phyloP scores from a whole-genome alignment of 1,284 basidiomycete genomes.

The Melampsora americana region DNA sequence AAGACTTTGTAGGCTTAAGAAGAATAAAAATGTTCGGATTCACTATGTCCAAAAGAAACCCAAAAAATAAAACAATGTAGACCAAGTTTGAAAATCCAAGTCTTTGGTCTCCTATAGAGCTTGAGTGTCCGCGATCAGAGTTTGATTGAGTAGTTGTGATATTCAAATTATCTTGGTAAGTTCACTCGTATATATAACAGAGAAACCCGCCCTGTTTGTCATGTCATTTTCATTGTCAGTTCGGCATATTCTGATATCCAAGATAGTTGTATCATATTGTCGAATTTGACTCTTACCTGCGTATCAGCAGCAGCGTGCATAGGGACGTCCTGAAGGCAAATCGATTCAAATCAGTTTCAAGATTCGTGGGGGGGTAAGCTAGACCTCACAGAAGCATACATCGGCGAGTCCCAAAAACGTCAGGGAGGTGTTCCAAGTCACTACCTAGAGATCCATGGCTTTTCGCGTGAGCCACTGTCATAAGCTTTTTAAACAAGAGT shows the following conservation, averaged over 20 bases:
- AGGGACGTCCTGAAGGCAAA: slow-evolving; percentile 23
- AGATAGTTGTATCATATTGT: not conserved
- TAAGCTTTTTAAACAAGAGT: not conserved
- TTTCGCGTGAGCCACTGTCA: not conserved
- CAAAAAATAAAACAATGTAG: too few relatives aligned
- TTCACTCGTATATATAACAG: slow-evolving; percentile 10
- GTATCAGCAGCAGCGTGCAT: slow-evolving; percentile 31
- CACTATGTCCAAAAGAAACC: too few relatives aligned
- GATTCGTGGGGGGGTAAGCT: not conserved
- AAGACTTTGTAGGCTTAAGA: too few relatives aligned
- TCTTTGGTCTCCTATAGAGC: not conserved
- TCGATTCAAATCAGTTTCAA: not conserved
- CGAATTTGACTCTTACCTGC: not conserved
- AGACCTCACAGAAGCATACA: slow-evolving; percentile 12
- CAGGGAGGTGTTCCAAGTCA: slow-evolving; percentile 24
- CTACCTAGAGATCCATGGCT: not conserved
- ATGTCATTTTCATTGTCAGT: not conserved
- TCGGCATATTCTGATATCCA: not conserved
- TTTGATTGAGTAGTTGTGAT: not conserved
- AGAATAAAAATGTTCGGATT: too few relatives aligned
- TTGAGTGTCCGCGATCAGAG: not conserved
- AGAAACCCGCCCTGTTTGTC: slow-evolving; percentile 1
- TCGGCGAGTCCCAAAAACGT: slow-evolving; percentile 39
- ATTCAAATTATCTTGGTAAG: not conserved
- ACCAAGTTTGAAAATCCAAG: too few relatives aligned